phyloP scores from a whole-genome alignment of 495 filamentous ascomycete genomes.

The Penicillium desertorum region DNA sequence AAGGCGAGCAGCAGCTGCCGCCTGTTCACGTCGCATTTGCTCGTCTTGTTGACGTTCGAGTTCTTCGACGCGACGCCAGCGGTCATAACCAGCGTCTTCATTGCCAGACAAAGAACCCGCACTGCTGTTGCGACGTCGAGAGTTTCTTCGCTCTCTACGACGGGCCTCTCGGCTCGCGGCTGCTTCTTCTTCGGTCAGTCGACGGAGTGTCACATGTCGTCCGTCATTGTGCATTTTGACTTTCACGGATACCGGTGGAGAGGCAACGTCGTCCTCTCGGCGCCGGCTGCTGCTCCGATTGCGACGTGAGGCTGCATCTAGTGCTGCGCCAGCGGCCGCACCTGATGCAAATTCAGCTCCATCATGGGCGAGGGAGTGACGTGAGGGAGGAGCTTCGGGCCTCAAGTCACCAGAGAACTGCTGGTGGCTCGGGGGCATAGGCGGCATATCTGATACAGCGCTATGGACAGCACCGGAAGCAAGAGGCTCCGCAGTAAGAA shows the following conservation, averaged over 20 bases:
- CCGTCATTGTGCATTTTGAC: conserved; percentile 79
- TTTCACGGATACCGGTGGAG: conserved; percentile 73
- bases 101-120: conserved; percentile 47
- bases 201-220: conserved; percentile 75
- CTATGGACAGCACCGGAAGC: conserved; percentile 39
- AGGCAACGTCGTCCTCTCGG: conserved; percentile 45
- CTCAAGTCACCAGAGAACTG: conserved; percentile 57
- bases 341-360: conserved; percentile 43
- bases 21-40: conserved; percentile 47
- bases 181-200: conserved; percentile 79
- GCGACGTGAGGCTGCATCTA: conserved; percentile 36
- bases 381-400: conserved; percentile 31
- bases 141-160: conserved; percentile 45
- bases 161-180: conserved; percentile 59
- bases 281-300: conserved; percentile 39
- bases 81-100: conserved; percentile 41
- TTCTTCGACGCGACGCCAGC: conserved; percentile 54
- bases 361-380: conserved; percentile 17
- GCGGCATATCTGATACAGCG: conserved; percentile 41
- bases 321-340: conserved; percentile 43
- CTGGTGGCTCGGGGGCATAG: conserved; percentile 51
- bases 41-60: conserved; percentile 52
- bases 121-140: conserved; percentile 45
- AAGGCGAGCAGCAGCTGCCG: conserved; percentile 25
- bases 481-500: conserved; percentile 33